phyloP scores from a whole-genome alignment of 2,329 filamentous ascomycete species.

The Aaosphaeria arxii region DNA sequence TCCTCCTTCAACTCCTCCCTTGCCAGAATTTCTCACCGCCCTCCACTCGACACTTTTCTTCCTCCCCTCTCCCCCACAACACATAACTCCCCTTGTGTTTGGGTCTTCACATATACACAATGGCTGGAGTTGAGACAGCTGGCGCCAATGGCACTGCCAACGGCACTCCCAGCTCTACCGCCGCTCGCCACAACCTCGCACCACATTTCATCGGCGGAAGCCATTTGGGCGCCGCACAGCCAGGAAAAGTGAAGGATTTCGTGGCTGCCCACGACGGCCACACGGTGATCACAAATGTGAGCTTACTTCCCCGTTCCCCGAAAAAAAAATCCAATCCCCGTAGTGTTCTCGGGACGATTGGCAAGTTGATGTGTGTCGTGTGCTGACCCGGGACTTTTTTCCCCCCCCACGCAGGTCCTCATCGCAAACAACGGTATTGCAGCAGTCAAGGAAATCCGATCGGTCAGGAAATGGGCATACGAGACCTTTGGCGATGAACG shows the following conservation, averaged over 20 bases:
- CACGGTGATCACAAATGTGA: constrained; percentile 96
- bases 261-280: constrained; percentile 86
- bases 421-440: constrained; percentile 99
- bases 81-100: constrained; percentile 16
- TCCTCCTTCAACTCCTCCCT: constrained; percentile 5
- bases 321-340: background rate
- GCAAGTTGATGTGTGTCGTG: too few relatives aligned
- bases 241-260: constrained; percentile 94
- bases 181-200: constrained; percentile 77
- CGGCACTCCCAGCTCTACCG: constrained; percentile 62
- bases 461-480: constrained; percentile 99
- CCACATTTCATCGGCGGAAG: constrained; percentile 98
- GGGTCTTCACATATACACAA: constrained; percentile 26
- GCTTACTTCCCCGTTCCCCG: background rate
- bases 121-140: constrained; percentile 31
- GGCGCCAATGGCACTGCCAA: constrained; percentile 46
- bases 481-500: constrained; percentile 98
- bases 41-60: constrained; percentile 3
- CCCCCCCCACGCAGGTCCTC: constrained; percentile 63
- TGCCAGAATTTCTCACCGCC: constrained; percentile 20
- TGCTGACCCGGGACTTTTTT: constrained; percentile 17
- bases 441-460: constrained; percentile 98
- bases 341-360: too few relatives aligned
- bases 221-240: constrained; percentile 73
- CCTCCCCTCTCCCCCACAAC: constrained; percentile 8